Percentiles rank a stretch among this genome's conserved stretches.
These are phyloP conservation scores for Pestalotiopsis sp. DNA, from an alignment of 2,329 filamentous ascomycete genomes.

Conservation along the genomic window DNA sequence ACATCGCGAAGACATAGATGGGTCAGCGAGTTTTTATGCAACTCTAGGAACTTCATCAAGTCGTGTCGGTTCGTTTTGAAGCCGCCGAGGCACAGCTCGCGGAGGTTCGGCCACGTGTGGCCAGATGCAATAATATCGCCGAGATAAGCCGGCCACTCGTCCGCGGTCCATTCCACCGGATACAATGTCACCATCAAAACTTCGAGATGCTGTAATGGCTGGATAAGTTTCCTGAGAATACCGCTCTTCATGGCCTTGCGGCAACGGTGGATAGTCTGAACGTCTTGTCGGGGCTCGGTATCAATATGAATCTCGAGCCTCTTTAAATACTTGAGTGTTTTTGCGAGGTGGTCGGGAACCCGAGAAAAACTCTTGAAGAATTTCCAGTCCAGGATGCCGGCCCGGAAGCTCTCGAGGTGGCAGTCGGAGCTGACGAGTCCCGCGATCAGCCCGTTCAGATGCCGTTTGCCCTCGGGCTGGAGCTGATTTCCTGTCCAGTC, in stretches of 20 bases:
- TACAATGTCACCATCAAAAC: constrained; percentile 20
- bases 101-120: constrained; percentile 24
- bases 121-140: constrained; percentile 23
- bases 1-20: constrained; percentile 24
- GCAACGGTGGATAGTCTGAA: constrained; percentile 16
- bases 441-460: constrained; percentile 23
- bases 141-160: constrained; percentile 16
- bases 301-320: constrained; percentile 22
- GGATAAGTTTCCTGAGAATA: constrained; percentile 22
- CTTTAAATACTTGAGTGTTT: constrained; percentile 23
- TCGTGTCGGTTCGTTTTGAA: constrained; percentile 22
- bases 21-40: constrained; percentile 24
- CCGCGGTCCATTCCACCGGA: constrained; percentile 10
- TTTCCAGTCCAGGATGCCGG: constrained; percentile 21
- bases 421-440: constrained; percentile 19
- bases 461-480: constrained; percentile 20
- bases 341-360: constrained; percentile 14
- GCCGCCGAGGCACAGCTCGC: constrained; percentile 21
- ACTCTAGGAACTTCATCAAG: constrained; percentile 21
- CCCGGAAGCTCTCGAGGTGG: constrained; percentile 21
- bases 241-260: constrained; percentile 22
- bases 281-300: constrained; percentile 14
- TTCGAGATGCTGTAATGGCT: constrained; percentile 21
- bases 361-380: constrained; percentile 20
- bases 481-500: neutral